Evolutionary conservation across 179 eudicot species (phyloP).

Genomic region (Camellia oleifera): DNA sequence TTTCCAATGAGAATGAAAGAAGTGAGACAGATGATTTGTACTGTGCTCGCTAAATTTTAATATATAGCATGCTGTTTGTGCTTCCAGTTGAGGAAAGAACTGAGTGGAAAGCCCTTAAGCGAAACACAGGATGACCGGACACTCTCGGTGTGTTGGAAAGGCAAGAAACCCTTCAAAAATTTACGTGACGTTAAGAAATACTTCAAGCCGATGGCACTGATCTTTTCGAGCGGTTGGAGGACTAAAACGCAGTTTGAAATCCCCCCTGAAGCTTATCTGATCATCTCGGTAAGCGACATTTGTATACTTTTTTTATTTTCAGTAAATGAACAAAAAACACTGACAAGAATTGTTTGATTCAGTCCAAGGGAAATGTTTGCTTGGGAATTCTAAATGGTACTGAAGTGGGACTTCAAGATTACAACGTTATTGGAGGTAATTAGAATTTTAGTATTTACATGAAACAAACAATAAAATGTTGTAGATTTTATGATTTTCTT

Average conservation of each 20-base stretch:
- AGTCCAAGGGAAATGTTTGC: slow-evolving; percentile 89
- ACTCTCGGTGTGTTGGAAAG: slow-evolving; percentile 90
- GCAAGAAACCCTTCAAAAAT: slow-evolving; percentile 61
- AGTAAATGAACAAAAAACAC: neutral
- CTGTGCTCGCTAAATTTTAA: neutral
- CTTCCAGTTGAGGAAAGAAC: slow-evolving; percentile 59
- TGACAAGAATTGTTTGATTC: slow-evolving; percentile 2
- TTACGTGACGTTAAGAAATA: slow-evolving; percentile 51
- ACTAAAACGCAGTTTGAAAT: slow-evolving; percentile 59
- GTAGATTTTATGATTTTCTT: neutral
- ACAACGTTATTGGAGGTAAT: slow-evolving; percentile 88
- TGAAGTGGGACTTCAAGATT: slow-evolving; percentile 58
- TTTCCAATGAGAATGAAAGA: neutral
- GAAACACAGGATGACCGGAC: slow-evolving; percentile 65
- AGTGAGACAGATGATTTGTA: neutral
- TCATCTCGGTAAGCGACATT: slow-evolving; percentile 56
- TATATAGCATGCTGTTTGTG: neutral
- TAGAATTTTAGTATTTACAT: neutral
- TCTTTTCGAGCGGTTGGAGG: slow-evolving; percentile 55
- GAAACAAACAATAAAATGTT: too few species aligned
- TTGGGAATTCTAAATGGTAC: slow-evolving; percentile 84
- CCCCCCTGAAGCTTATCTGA: slow-evolving; percentile 74
- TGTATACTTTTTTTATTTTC: neutral
- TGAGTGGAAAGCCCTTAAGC: slow-evolving; percentile 49
- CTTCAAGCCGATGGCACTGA: slow-evolving; percentile 71